phyloP scores from a whole-genome alignment of 1,284 basidiomycete species.

The Pholiota adiposa region DNA sequence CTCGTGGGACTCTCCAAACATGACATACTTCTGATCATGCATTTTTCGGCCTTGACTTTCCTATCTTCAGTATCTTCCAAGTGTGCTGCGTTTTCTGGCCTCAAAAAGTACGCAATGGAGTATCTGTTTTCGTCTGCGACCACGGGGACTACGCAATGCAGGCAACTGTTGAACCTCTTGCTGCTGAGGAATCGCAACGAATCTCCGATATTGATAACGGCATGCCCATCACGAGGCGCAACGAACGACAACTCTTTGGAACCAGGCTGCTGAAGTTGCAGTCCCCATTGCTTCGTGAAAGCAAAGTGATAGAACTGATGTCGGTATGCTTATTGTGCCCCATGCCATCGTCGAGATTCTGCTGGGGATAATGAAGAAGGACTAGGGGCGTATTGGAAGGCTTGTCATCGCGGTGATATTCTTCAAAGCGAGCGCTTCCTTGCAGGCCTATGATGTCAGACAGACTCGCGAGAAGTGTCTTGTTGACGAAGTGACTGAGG shows the following conservation, averaged over 20 bases:
- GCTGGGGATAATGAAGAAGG: constrained; percentile 11
- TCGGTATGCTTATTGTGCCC: constrained; percentile 14
- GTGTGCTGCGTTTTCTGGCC: constrained; percentile 9
- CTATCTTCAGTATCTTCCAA: constrained; percentile 5
- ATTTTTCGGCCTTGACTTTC: constrained; percentile 6
- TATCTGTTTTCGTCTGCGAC: constrained; percentile 9
- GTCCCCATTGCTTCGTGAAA: constrained; percentile 12
- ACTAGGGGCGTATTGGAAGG: constrained; percentile 11
- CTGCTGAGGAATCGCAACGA: constrained; percentile 12
- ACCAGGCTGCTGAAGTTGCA: constrained; percentile 10
- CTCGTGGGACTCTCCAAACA: constrained; percentile 13
- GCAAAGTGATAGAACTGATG: constrained; percentile 6
- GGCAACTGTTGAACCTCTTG: constrained; percentile 10
- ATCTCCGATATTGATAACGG: constrained; percentile 10
- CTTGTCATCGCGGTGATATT: constrained; percentile 5
- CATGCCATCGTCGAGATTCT: constrained; percentile 8
- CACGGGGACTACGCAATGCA: constrained; percentile 11
- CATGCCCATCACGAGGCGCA: constrained; percentile 10
- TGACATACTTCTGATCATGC: constrained; percentile 13
- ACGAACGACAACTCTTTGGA: constrained; percentile 5
- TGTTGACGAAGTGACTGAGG: constrained; percentile 10
- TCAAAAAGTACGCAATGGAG: constrained; percentile 13
- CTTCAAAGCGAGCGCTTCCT: constrained; percentile 3
- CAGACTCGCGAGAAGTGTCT: constrained; percentile 7
- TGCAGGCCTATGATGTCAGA: not conserved